A percentile compares a stretch with the other conserved stretches of the same genome.
phyloP scores from a whole-genome alignment of 148 eudicot species.

The Selenicereus undatus region DNA sequence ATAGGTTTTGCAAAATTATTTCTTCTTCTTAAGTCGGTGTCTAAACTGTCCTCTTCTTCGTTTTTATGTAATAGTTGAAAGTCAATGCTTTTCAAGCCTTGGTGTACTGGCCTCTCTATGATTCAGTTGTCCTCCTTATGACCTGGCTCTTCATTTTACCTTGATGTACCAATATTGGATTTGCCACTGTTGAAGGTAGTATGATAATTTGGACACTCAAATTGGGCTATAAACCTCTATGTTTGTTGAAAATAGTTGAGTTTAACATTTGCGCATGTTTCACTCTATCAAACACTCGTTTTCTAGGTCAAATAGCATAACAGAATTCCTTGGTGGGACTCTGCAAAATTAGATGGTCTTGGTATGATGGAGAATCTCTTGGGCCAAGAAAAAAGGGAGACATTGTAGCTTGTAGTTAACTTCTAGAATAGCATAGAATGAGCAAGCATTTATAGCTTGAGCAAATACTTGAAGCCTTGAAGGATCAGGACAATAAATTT shows the following conservation, averaged over 20 bases:
- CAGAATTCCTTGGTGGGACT: not conserved
- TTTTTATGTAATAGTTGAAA: not conserved
- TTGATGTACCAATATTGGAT: no score
- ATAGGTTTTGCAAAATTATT: not conserved
- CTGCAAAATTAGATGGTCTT: not conserved
- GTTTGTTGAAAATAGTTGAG: not conserved
- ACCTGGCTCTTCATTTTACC: no score
- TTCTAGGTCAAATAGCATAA: not conserved
- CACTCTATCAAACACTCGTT: not conserved
- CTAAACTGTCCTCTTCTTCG: not conserved
- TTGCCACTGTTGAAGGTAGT: no score
- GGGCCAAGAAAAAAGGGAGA: not conserved
- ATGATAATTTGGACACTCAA: no score
- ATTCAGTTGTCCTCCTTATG: no score
- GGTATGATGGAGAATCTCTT: not conserved
- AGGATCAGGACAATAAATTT: not conserved
- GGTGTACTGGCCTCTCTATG: not conserved
- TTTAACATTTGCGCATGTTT: not conserved
- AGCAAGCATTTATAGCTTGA: not conserved
- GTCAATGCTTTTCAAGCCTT: not conserved
- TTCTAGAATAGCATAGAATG: not conserved
- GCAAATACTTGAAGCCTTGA: not conserved
- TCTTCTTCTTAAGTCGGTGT: not conserved
- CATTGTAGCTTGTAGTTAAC: not conserved
- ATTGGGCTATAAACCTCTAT: not conserved